These are phyloP conservation scores for Orobanche coerulescens DNA, from an alignment of 257 asterid genomes.

Conservation along the genomic window DNA sequence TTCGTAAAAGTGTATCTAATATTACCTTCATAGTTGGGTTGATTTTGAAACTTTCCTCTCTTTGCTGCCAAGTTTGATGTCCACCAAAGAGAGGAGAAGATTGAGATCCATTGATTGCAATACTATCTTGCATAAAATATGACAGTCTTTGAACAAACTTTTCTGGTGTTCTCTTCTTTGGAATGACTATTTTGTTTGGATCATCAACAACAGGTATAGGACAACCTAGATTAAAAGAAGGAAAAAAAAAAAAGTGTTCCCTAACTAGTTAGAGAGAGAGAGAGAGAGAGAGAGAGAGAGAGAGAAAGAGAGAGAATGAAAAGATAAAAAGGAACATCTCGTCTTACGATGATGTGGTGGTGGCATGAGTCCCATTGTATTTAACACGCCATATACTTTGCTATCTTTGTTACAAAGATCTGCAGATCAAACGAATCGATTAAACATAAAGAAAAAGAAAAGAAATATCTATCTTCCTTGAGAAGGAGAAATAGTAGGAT, in stretches of 20 bases:
- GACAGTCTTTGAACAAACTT: constrained; percentile 47
- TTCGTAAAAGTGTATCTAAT: constrained; percentile 27
- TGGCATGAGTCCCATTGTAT: constrained; percentile 75
- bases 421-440: constrained; percentile 31
- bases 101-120: constrained; percentile 43
- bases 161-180: constrained; percentile 48
- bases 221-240: constrained; percentile 60
- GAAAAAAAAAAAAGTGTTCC: constrained; percentile 28
- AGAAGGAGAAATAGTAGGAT: background rate
- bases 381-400: constrained; percentile 60
- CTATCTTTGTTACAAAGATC: constrained; percentile 92
- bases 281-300: constrained; percentile 32
- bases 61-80: constrained; percentile 71
- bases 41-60: constrained; percentile 74
- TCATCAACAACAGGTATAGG: constrained; percentile 59
- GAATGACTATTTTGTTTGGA: constrained; percentile 60
- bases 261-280: background rate
- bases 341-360: constrained; percentile 80
- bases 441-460: constrained; percentile 12
- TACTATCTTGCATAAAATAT: constrained; percentile 54
- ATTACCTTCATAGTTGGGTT: constrained; percentile 82
- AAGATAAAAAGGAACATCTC: background rate
- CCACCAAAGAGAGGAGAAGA: constrained; percentile 86
- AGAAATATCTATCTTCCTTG: background rate
- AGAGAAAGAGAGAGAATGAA: background rate